A percentile compares a stretch with the other conserved stretches of the same genome.
Evolutionary conservation across 345 rosid species (phyloP).

Genomic region (Geranium brycei): DNA sequence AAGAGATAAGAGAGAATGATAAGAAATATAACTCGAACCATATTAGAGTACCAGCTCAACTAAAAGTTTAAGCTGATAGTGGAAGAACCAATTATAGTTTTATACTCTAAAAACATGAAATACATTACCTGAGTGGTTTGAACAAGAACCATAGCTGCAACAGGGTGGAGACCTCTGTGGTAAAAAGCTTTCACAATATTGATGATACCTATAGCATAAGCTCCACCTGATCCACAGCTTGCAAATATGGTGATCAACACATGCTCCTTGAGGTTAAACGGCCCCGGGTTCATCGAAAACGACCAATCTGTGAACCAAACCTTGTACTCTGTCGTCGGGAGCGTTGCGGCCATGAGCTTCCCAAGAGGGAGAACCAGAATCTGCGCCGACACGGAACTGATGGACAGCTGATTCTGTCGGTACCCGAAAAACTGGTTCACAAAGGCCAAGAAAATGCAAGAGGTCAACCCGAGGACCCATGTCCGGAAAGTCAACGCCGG

Average conservation of each 20-base stretch:
- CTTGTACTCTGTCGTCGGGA: constrained; percentile 18
- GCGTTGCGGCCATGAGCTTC: constrained; percentile 36
- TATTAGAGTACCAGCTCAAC: too few relatives aligned
- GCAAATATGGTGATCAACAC: constrained; percentile 50
- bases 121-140: constrained; percentile 30
- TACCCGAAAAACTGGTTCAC: constrained; percentile 42
- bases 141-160: constrained; percentile 17
- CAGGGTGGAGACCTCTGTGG: constrained; percentile 15
- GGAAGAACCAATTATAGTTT: too few relatives aligned
- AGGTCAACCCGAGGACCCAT: constrained; percentile 35
- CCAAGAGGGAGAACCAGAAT: constrained; percentile 36
- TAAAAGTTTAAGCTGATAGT: too few relatives aligned
- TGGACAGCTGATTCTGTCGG: constrained; percentile 27
- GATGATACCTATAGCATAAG: constrained; percentile 27
- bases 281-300: constrained; percentile 41
- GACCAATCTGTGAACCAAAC: constrained; percentile 22
- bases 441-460: constrained; percentile 39
- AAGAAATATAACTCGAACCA: too few relatives aligned
- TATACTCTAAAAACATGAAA: too few relatives aligned
- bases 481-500: constrained; percentile 43
- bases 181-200: constrained; percentile 39
- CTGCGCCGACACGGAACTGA: constrained; percentile 28
- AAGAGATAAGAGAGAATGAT: too few relatives aligned
- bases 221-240: constrained; percentile 30
- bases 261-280: constrained; percentile 41